Conservation (phyloP, 1,139 yeast species). For the Diutina scorzettiae region DNA sequence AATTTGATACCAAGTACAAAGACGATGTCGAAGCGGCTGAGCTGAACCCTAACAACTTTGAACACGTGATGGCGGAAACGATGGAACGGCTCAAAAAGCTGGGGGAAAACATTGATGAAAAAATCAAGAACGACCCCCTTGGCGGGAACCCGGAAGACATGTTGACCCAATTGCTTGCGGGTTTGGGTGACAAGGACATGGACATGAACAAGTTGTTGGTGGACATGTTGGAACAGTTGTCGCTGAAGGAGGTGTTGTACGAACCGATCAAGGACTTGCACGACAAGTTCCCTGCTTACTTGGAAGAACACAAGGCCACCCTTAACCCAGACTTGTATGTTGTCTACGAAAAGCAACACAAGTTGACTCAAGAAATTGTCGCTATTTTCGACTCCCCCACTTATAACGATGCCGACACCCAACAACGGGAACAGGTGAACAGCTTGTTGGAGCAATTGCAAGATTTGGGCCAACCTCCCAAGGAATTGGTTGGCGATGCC, state of each 20-base stretch:
- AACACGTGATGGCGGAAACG: conserved; percentile 70
- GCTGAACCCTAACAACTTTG: conserved; percentile 37
- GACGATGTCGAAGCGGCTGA: conserved; percentile 23
- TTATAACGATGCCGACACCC: conserved; percentile 27
- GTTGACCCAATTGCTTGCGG: conserved; percentile 41
- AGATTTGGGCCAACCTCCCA: conserved; percentile 83
- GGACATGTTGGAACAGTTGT: conserved; percentile 73
- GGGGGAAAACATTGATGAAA: conserved; percentile 54
- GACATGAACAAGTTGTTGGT: conserved; percentile 54
- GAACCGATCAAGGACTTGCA: conserved; percentile 82
- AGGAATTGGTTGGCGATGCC: conserved; percentile 60
- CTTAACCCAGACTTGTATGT: conserved; percentile 36
- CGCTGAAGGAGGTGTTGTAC: conserved; percentile 77
- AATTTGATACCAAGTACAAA: conserved; percentile 28
- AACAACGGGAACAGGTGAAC: conserved; percentile 42
- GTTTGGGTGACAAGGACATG: conserved; percentile 36
- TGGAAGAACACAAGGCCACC: conserved; percentile 34
- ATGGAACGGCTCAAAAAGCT: conserved; percentile 65
- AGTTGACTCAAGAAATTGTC: conserved; percentile 40
- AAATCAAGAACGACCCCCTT: conserved; percentile 38
- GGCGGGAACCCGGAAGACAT: conserved; percentile 45
- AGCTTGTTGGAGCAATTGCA: conserved; percentile 56
- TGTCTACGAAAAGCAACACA: conserved; percentile 44
- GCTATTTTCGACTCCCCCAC: conserved; percentile 43
- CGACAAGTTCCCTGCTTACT: conserved; percentile 54